Evolutionary conservation across 2,329 filamentous ascomycete species (phyloP).

Genomic region (Paraphoma chrysanthemicola): DNA sequence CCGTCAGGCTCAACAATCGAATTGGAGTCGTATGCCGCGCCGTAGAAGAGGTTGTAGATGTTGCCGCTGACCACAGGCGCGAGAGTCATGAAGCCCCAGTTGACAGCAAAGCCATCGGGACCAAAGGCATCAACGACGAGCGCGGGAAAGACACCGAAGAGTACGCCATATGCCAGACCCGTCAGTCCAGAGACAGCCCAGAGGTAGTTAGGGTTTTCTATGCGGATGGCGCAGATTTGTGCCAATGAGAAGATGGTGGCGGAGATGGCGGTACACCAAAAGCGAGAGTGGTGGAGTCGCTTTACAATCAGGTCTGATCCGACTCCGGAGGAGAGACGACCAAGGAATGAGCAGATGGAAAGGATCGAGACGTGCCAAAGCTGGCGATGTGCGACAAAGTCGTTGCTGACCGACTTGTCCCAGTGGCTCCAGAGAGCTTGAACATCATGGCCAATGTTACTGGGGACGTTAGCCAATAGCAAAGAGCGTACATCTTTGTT

Average conservation of each 20-base stretch:
- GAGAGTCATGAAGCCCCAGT: slow-evolving; percentile 95
- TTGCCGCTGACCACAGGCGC: slow-evolving; percentile 88
- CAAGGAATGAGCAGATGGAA: slow-evolving; percentile 85
- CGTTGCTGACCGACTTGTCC: slow-evolving; percentile 73
- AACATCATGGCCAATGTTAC: slow-evolving; percentile 92
- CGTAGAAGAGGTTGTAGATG: slow-evolving; percentile 92
- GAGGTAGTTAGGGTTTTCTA: slow-evolving; percentile 79
- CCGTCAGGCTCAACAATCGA: slow-evolving; percentile 72
- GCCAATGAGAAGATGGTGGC: slow-evolving; percentile 79
- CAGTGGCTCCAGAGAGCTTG: slow-evolving; percentile 89
- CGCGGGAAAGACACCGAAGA: slow-evolving; percentile 93
- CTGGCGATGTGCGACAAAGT: slow-evolving; percentile 81
- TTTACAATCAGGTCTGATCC: slow-evolving; percentile 92
- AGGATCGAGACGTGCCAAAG: slow-evolving; percentile 93
- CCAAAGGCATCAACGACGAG: slow-evolving; percentile 89
- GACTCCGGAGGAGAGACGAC: slow-evolving; percentile 75
- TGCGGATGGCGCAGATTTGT: slow-evolving; percentile 76
- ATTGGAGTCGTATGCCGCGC: slow-evolving; percentile 80
- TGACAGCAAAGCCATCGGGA: slow-evolving; percentile 85
- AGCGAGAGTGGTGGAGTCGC: slow-evolving; percentile 76
- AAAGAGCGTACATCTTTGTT: not conserved
- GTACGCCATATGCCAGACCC: slow-evolving; percentile 87
- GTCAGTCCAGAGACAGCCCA: slow-evolving; percentile 82
- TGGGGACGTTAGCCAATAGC: slow-evolving; percentile 51
- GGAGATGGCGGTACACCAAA: slow-evolving; percentile 88